Base-by-base conservation (phyloP, 202 grass and related monocot genomes). In the Bolboschoenoplectus hybrid region DNA sequence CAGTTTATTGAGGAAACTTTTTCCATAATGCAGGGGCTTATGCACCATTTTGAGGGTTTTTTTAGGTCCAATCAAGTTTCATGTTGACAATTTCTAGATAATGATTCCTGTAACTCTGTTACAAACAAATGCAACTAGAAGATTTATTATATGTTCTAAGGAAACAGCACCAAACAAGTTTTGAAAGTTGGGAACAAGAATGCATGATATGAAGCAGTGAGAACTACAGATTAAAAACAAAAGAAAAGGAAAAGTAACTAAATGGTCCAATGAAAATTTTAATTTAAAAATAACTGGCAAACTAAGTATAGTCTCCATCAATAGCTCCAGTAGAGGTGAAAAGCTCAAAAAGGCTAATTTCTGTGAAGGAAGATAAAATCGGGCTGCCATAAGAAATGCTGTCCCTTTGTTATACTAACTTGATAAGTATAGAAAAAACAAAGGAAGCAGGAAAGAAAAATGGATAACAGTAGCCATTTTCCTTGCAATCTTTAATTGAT, bases 301-400 rank as follows among this genome's bases (percentile, higher is more conserved):
- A 7, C 46, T 75, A 73, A 47, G 40, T 71, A 47, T 75, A 51
- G 45, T 75, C 26, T 26, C 46, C 46, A 52, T 52, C 71, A 32
- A 35, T 74, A 74, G 71, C 45, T 74, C 9, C 9, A 51, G 45
- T 74, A 74, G n/a, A 75, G 9, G 12, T 71, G 46, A 46, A 44
- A 16, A 71, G 26, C 67, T 71, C 67, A 71, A 71, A 71, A 71
- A 9, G 67, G 16, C 40, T 70, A 70, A 70, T 45, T 73, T 73
- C 69, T 49, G 41, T 16, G 7, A 71, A 74, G 45, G 8, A 32
- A 49, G n/a, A 74, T 56, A 55, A 36, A 56, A 56, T 8, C 4
- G 67, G 47, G 13, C 49, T 56, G 12, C 49, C 55, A 11, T 55
- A 55, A 17, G 26, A 77, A 36, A 38, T 13, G 43, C 39, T 36